Evolutionary conservation across 495 filamentous ascomycete genomes (phyloP), one percentile per base, ranked within the genome.

Genomic region (Thozetella sp.): DNA sequence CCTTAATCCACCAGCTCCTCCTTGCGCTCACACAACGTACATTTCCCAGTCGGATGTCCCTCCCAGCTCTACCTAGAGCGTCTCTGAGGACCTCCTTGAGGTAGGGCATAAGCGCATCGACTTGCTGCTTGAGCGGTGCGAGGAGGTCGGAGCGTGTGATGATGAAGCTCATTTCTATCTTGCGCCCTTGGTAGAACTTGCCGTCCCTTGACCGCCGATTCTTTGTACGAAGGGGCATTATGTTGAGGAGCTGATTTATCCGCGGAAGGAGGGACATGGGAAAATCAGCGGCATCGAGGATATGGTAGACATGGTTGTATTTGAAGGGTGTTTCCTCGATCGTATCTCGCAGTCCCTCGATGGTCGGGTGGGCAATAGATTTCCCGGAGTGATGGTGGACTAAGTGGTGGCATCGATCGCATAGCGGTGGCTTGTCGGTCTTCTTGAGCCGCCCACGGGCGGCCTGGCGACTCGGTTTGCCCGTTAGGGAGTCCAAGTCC

Each of bases 231-330:
- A 91, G 80, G 11, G 87, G 85, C 53, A 86, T 79, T 1, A 89
- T 63, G 1, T 83, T 77, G 1, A 98, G 79, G 1, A 82, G 58
- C 0, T 72, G 62, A 3, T 74, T 69, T 11, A 86, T 70, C 45
- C 84, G 81, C 1, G 90, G 88, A 6, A 97, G 73, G 11, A 99
- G 70, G 1, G 94, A 96, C 81, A 99, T 88, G 22, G 95, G 95
- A 62, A 99, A 97, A 69, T 99, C 95, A 17, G 93, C 96, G 3
- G 95, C 95, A 67, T 99, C 95, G n/a, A 98, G 67, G n/a, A 99
- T 81, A 71, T 97, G 93, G 71, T 97, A 99, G 56, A 99, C 84
- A 64, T 96, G 93, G 68, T 98, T 98, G 62, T 88, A 77, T 66
- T 88, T 91, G 70, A 95, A 83, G 1, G 92, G 92, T 0, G 94